These are phyloP conservation scores for Hyaloperonospora arabidopsidis DNA, from an alignment of 352 stramenopile species.

Conservation along the genomic window DNA sequence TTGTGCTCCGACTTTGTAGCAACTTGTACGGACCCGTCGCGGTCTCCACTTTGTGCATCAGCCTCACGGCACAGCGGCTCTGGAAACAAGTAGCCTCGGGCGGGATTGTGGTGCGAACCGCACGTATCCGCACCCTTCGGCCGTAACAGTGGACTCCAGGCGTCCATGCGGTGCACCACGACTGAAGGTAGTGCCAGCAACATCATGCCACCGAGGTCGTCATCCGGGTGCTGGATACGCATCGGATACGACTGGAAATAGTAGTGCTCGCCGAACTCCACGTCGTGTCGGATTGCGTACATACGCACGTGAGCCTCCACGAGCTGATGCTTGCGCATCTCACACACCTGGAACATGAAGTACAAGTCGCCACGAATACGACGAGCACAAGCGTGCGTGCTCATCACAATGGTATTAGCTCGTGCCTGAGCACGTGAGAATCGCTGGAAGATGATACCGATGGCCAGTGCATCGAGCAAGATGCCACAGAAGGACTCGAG, in stretches of 20 bases:
- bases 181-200: slow-evolving; percentile 86
- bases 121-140: slow-evolving; percentile 44
- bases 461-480: slow-evolving; percentile 88
- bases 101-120: slow-evolving; percentile 55
- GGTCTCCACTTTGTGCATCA: slow-evolving; percentile 56
- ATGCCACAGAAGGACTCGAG: slow-evolving; percentile 85
- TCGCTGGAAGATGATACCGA: slow-evolving; percentile 92
- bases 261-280: slow-evolving; percentile 59
- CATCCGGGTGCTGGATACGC: slow-evolving; percentile 89
- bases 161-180: slow-evolving; percentile 90
- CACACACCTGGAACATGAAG: slow-evolving; percentile 89
- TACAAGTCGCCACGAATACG: slow-evolving; percentile 86
- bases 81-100: slow-evolving; percentile 58
- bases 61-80: slow-evolving; percentile 51
- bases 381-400: slow-evolving; percentile 86
- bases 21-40: slow-evolving; percentile 34
- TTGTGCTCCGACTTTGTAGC: slow-evolving; percentile 29
- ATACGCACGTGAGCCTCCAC: slow-evolving; percentile 91
- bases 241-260: slow-evolving; percentile 92
- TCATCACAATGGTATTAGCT: slow-evolving; percentile 92
- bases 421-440: slow-evolving; percentile 87
- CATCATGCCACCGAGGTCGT: slow-evolving; percentile 87
- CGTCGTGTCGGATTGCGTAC: slow-evolving; percentile 86
- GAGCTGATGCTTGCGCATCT: slow-evolving; percentile 91
- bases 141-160: slow-evolving; percentile 84